Conservation (phyloP, 164 flowering plant species). For the Protea cynaroides region DNA sequence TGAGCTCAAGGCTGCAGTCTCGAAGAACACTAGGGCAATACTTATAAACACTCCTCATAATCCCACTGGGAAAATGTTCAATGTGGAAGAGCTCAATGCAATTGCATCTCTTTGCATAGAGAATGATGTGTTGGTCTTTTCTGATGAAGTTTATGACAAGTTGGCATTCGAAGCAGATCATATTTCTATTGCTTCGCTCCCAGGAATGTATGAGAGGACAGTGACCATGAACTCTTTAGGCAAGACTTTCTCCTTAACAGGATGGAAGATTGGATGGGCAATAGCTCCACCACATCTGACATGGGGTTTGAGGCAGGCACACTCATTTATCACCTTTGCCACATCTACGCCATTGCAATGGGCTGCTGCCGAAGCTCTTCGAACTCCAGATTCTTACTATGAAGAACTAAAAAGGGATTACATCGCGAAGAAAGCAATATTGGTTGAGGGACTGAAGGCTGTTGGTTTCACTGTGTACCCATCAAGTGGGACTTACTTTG, state of each 20-base stretch:
- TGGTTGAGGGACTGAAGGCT: constrained; percentile 76
- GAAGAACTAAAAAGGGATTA: constrained; percentile 80
- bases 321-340: constrained; percentile 84
- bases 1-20: constrained; percentile 60
- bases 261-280: constrained; percentile 99
- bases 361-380: constrained; percentile 75
- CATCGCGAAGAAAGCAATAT: constrained; percentile 62
- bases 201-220: constrained; percentile 93
- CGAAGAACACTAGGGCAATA: constrained; percentile 80
- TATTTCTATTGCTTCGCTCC: constrained; percentile 91
- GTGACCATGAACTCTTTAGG: constrained; percentile 96
- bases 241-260: constrained; percentile 92
- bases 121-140: constrained; percentile 76
- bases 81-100: constrained; percentile 58
- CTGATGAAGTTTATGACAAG: constrained; percentile 96
- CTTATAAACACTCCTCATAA: constrained; percentile 91
- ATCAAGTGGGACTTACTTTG: constrained; percentile 94
- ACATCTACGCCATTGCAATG: constrained; percentile 90
- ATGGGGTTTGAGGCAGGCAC: constrained; percentile 94
- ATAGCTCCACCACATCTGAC: constrained; percentile 90
- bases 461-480: constrained; percentile 83
- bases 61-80: constrained; percentile 96
- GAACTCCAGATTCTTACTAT: constrained; percentile 74
- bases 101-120: constrained; percentile 83
- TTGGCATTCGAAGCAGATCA: constrained; percentile 92